Conservation (phyloP, 2,329 filamentous ascomycete genomes). For the Pyrenophora teres region DNA sequence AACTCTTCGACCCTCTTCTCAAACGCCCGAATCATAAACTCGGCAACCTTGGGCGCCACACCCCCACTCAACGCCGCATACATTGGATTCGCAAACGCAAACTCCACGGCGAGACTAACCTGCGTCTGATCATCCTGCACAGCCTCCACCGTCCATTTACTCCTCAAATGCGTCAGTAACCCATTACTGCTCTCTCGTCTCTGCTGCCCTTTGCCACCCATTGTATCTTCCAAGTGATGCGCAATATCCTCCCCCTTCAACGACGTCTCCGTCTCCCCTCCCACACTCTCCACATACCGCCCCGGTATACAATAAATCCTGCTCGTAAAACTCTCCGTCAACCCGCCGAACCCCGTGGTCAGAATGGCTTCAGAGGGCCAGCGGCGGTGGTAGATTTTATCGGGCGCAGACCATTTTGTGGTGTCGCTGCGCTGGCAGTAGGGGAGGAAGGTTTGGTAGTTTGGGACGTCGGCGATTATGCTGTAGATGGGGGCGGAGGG, state of each 20-base stretch:
- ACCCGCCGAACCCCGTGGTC: constrained; percentile 80
- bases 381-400: constrained; percentile 52
- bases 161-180: constrained; percentile 71
- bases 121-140: constrained; percentile 63
- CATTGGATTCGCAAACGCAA: constrained; percentile 85
- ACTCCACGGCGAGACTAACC: constrained; percentile 76
- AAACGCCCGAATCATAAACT: constrained; percentile 91
- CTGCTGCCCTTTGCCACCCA: not conserved
- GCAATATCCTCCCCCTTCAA: constrained; percentile 49
- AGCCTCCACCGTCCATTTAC: constrained; percentile 67
- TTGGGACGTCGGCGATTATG: constrained; percentile 83
- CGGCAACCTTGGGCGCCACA: constrained; percentile 81
- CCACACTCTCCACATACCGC: constrained; percentile 75
- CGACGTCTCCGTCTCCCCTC: constrained; percentile 60
- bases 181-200: constrained; percentile 11
- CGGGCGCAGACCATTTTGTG: constrained; percentile 69
- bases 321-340: constrained; percentile 83
- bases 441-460: constrained; percentile 84
- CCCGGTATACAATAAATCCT: constrained; percentile 77
- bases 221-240: constrained; percentile 45
- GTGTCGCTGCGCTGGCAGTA: constrained; percentile 82
- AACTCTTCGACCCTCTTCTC: constrained; percentile 74
- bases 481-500: constrained; percentile 72
- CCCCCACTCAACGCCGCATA: constrained; percentile 81
- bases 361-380: constrained; percentile 79